Conservation (phyloP, 805 yeast genomes). For the Zygoascus tannicola region DNA sequence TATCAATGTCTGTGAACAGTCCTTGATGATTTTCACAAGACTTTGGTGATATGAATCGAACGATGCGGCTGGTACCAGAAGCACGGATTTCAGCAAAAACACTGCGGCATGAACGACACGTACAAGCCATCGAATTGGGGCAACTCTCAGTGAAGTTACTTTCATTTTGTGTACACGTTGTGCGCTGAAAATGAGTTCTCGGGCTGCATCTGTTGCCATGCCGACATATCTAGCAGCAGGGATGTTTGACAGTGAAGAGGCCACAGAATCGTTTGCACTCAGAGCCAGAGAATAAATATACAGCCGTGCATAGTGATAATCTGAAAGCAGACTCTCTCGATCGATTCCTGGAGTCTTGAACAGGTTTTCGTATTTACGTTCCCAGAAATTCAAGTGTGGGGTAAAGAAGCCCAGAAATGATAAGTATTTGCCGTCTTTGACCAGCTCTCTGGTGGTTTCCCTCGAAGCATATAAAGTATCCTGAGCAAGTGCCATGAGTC, state of each 20-base stretch:
- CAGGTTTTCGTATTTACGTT: slow-evolving; percentile 47
- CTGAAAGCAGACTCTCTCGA: slow-evolving; percentile 65
- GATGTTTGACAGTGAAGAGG: slow-evolving; percentile 26
- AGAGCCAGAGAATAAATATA: slow-evolving; percentile 80
- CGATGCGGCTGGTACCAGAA: slow-evolving; percentile 20
- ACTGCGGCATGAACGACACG: slow-evolving; percentile 83
- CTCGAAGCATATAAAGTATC: slow-evolving; percentile 63
- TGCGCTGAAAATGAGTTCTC: slow-evolving; percentile 64
- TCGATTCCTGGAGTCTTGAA: slow-evolving; percentile 40
- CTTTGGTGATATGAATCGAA: slow-evolving; percentile 34
- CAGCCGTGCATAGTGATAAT: slow-evolving; percentile 73
- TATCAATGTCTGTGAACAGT: slow-evolving; percentile 61
- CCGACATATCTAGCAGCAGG: slow-evolving; percentile 66
- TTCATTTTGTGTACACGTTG: slow-evolving; percentile 54
- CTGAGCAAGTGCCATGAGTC: slow-evolving; percentile 72
- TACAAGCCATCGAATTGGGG: slow-evolving; percentile 91
- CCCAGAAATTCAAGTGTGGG: slow-evolving; percentile 76
- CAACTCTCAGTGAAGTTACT: slow-evolving; percentile 45
- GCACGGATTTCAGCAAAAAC: slow-evolving; percentile 75
- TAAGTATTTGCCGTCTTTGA: slow-evolving; percentile 37
- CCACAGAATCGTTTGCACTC: slow-evolving; percentile 30
- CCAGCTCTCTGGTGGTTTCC: slow-evolving; percentile 26
- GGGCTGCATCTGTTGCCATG: slow-evolving; percentile 75
- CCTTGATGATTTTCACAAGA: slow-evolving; percentile 54
- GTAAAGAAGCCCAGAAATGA: slow-evolving; percentile 63